These are phyloP conservation scores for Quercus robur DNA, from an alignment of 306 rosid genomes.

Conservation along the genomic window DNA sequence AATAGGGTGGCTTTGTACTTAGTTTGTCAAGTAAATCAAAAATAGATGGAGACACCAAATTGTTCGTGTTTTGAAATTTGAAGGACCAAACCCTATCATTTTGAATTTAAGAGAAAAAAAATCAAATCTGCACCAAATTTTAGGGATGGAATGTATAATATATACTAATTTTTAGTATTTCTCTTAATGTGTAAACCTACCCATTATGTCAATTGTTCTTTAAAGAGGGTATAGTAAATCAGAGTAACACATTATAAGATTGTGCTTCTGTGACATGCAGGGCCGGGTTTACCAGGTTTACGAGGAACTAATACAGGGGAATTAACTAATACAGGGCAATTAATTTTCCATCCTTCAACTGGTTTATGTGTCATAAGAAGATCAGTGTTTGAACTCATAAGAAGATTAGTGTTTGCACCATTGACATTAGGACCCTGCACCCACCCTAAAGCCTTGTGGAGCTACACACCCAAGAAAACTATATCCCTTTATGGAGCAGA, in stretches of 20 bases:
- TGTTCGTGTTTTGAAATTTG: no score
- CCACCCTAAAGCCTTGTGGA: slow-evolving; percentile 50
- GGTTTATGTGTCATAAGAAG: slow-evolving; percentile 52
- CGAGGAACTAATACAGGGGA: slow-evolving; percentile 8
- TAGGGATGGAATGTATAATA: no score
- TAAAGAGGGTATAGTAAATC: no score
- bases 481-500: slow-evolving; percentile 56
- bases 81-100: no score
- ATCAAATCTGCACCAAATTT: no score
- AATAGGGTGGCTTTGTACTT: no score
- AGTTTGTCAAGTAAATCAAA: no score
- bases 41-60: no score
- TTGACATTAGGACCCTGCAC: slow-evolving; percentile 59
- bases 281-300: slow-evolving; percentile 35
- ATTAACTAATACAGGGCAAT: slow-evolving; percentile 11
- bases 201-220: no score
- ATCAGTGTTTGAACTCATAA: slow-evolving; percentile 30
- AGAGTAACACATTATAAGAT: background rate
- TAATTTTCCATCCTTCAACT: slow-evolving; percentile 72
- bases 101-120: no score
- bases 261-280: slow-evolving; percentile 29
- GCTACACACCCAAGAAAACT: slow-evolving; percentile 41
- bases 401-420: slow-evolving; percentile 29
- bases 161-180: no score
- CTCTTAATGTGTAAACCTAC: no score